phyloP scores from a whole-genome alignment of 139 green algal species.

The Coelastrella sp. region DNA sequence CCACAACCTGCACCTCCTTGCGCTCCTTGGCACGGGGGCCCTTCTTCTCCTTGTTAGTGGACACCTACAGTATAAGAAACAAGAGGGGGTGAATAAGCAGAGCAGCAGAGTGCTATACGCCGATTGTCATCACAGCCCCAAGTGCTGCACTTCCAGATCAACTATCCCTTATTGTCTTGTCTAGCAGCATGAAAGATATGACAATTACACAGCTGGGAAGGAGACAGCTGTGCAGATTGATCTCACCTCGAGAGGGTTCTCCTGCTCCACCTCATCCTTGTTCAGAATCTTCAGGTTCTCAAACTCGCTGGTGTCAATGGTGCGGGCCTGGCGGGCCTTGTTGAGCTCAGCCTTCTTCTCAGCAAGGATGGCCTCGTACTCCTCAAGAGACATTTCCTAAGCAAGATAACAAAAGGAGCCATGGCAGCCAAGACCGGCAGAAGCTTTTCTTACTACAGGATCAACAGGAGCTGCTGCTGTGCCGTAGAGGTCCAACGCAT shows the following conservation, averaged over 20 bases:
- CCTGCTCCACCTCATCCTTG: constrained; percentile 55
- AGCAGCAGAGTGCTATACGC: too few relatives aligned
- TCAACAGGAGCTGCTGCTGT: too few relatives aligned
- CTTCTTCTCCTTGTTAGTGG: constrained; percentile 50
- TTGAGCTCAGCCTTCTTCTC: constrained; percentile 86
- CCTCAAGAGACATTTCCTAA: constrained; percentile 79
- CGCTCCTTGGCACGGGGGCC: constrained; percentile 41
- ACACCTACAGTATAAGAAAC: constrained; percentile 46
- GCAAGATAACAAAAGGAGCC: not conserved
- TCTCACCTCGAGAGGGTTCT: constrained; percentile 57
- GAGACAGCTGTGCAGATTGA: too few relatives aligned
- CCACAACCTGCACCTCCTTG: constrained; percentile 59
- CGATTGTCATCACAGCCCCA: too few relatives aligned
- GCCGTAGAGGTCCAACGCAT: too few relatives aligned
- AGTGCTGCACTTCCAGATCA: too few relatives aligned
- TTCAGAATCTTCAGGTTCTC: constrained; percentile 50
- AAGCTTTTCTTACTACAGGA: not conserved
- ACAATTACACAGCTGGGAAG: too few relatives aligned
- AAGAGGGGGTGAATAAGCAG: too few relatives aligned
- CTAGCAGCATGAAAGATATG: too few relatives aligned
- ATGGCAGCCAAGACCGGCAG: not conserved
- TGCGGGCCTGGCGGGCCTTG: constrained; percentile 62
- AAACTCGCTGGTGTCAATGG: constrained; percentile 55
- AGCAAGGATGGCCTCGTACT: constrained; percentile 79
- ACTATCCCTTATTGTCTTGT: too few relatives aligned